Evolutionary conservation across 495 filamentous ascomycete genomes (phyloP), one percentile per base, ranked within the genome.

Genomic region (Neurospora sp.): DNA sequence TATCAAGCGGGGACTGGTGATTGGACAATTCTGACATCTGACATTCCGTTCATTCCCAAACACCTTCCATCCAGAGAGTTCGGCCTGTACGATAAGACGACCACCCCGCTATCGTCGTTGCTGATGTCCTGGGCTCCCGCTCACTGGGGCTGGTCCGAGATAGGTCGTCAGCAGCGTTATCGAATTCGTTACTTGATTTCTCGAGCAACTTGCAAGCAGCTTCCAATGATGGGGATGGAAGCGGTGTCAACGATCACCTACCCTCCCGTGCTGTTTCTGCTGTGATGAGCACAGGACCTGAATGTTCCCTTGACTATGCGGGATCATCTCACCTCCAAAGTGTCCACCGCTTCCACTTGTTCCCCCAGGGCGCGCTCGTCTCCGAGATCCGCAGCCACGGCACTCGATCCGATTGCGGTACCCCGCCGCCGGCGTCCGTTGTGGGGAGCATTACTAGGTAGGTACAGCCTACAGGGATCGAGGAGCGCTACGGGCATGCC

Each of bases 341-440:
- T 16, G 48, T 31, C 20, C 22, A 61, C 31, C 31, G 53, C 53
- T 66, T 35, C 53, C 53, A 35, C 53, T 35, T 27, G 53, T 31
- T 31, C 27, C 27, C 27, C 27, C 27, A 66, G 27, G 53, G 53
- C 53, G 53, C 53, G 53, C 53, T 66, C 53, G 53, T 71, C 44
- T 68, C 70, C 48, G 71, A 75, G 39, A 48, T 74, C 68, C 68
- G 74, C 69, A 48, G 59, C 69, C 40, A 71, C 75, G 76, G 76
- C 31, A 75, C 70, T 59, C 75, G 75, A 76, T 77, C 75, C 77
- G 77, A 74, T 75, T 78, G 77, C 53, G 68, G 71, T 75, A 69
- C 75, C 74, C 74, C 75, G 74, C 77, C 71, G 59, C 70, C 74
- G 72, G 73, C 44, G 27, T 48, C 42, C 73, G 72, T 46, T 53